phyloP scores from a whole-genome alignment of 805 yeast species.

The Wickerhamiella nectarea region DNA sequence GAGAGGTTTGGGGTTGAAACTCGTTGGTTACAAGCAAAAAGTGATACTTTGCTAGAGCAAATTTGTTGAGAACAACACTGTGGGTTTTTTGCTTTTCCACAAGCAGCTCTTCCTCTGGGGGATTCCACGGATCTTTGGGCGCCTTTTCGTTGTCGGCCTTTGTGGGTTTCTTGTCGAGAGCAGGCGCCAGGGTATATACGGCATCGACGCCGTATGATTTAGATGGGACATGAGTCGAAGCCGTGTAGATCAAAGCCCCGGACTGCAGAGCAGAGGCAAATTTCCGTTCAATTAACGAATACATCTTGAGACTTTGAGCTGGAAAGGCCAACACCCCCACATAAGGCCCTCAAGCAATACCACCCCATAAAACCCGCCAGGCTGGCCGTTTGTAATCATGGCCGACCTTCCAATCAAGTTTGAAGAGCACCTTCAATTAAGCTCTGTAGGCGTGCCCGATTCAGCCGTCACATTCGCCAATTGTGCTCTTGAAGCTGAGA shows the following conservation, averaged over 20 bases:
- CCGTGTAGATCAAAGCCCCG: constrained; percentile 39
- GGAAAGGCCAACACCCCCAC: neutral
- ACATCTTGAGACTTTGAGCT: too few species aligned
- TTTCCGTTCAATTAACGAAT: constrained; percentile 14
- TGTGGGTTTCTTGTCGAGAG: constrained; percentile 26
- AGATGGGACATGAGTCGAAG: constrained; percentile 28
- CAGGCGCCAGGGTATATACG: constrained; percentile 27
- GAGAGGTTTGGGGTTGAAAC: constrained; percentile 56
- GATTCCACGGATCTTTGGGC: constrained; percentile 50
- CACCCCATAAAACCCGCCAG: neutral
- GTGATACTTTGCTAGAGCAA: constrained; percentile 70
- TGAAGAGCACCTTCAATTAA: constrained; percentile 84
- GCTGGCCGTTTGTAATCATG: constrained; percentile 11
- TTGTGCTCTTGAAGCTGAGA: constrained; percentile 88
- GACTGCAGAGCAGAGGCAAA: constrained; percentile 37
- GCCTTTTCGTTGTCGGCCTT: constrained; percentile 6
- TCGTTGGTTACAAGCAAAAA: constrained; percentile 64
- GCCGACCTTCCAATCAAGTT: constrained; percentile 88
- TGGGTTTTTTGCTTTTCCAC: constrained; percentile 41
- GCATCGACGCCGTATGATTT: constrained; percentile 25
- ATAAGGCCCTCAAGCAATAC: neutral
- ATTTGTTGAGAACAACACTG: constrained; percentile 68
- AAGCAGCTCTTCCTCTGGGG: constrained; percentile 65
- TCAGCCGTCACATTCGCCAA: constrained; percentile 80
- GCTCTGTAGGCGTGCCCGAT: constrained; percentile 73